Conservation (phyloP, 1,284 basidiomycete species). For the Pisolithus thermaeus region DNA sequence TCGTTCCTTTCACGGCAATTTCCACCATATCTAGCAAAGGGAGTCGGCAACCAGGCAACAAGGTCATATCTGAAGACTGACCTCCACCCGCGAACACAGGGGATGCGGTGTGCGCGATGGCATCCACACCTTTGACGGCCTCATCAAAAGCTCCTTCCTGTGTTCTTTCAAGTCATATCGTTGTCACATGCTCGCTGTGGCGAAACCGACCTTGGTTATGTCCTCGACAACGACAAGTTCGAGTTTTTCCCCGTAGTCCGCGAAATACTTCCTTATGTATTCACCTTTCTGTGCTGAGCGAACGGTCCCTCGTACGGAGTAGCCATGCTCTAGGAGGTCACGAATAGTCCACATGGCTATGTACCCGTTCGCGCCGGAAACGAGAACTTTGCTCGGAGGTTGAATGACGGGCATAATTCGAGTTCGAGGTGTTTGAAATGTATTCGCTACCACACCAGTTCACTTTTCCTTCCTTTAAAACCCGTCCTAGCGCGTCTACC, state of each 20-base stretch:
- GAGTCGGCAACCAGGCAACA: no score
- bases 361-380: conserved; percentile 37
- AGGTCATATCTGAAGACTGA: conserved; percentile 22
- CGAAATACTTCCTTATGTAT: conserved; percentile 36
- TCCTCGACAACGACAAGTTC: conserved; percentile 43
- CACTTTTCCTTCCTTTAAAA: no score
- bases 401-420: no score
- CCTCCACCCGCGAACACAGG: conserved; percentile 35
- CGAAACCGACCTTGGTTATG: conserved; percentile 33
- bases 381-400: conserved; percentile 33
- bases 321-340: conserved; percentile 31
- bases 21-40: conserved; percentile 35
- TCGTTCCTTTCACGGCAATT: conserved; percentile 61
- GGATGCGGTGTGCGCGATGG: conserved; percentile 49
- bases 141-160: conserved; percentile 59
- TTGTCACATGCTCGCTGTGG: no score
- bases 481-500: no score
- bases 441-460: no score
- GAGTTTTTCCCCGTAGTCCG: conserved; percentile 35
- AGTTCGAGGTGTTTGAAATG: conserved; percentile 32
- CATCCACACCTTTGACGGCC: conserved; percentile 59
- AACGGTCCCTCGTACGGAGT: conserved; percentile 44
- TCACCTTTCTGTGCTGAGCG: conserved; percentile 37
- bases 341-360: conserved; percentile 32
- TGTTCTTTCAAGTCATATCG: background rate